phyloP scores from a whole-genome alignment of 352 stramenopile genomes.

The Saprolegnia diclina region DNA sequence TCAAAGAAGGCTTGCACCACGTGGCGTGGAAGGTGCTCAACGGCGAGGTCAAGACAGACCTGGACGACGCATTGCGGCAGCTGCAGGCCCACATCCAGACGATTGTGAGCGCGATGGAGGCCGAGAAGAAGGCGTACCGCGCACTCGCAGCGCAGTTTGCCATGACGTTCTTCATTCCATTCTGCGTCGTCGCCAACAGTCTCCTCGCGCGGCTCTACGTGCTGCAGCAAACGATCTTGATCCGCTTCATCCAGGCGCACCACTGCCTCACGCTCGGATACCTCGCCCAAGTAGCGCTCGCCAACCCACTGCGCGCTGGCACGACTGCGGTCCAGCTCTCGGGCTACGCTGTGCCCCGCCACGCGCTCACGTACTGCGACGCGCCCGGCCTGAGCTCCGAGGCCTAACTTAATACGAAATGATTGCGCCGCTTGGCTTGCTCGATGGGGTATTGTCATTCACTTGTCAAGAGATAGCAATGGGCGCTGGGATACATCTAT shows the following conservation, averaged over 20 bases:
- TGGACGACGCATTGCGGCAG: slow-evolving; percentile 44
- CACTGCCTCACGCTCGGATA: slow-evolving; percentile 66
- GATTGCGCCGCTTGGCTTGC: too few species aligned
- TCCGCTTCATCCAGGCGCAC: slow-evolving; percentile 57
- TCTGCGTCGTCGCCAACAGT: slow-evolving; percentile 70
- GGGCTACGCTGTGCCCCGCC: slow-evolving; percentile 50
- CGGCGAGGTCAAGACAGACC: slow-evolving; percentile 48
- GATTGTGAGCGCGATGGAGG: slow-evolving; percentile 36
- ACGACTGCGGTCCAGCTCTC: slow-evolving; percentile 63
- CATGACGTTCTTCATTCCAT: slow-evolving; percentile 87
- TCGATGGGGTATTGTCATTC: too few species aligned
- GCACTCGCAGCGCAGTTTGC: slow-evolving; percentile 62
- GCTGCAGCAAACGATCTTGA: slow-evolving; percentile 55
- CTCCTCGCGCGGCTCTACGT: slow-evolving; percentile 57
- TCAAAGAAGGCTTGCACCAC: slow-evolving; percentile 51
- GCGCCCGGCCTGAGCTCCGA: too few species aligned
- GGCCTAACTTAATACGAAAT: too few species aligned
- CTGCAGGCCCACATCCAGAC: slow-evolving; percentile 32
- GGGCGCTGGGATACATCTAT: too few species aligned
- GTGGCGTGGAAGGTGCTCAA: slow-evolving; percentile 70
- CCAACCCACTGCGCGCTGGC: slow-evolving; percentile 70
- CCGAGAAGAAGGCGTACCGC: slow-evolving; percentile 72
- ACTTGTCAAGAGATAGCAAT: too few species aligned
- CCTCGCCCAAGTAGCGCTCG: slow-evolving; percentile 69
- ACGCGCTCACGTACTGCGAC: too few species aligned